Conservation (phyloP, 139 green algal species). For the Micractinium conductrix region DNA sequence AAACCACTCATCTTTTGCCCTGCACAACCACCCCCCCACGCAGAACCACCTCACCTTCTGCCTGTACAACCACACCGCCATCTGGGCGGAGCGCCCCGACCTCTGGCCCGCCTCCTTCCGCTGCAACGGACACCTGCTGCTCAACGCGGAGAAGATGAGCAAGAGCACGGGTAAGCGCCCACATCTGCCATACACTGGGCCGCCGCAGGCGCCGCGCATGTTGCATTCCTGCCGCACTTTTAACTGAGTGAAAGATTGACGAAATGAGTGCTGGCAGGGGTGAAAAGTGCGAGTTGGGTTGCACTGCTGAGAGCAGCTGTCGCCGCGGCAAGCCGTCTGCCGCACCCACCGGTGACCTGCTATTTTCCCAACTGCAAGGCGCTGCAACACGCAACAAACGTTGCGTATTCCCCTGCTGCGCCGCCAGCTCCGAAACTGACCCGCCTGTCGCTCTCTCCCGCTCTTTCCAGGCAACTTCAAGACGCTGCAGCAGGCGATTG, state of each 20-base stretch:
- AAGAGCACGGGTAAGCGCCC: conserved; percentile 83
- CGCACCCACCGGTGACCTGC: too few relatives aligned
- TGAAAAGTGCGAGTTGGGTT: background rate
- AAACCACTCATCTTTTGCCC: background rate
- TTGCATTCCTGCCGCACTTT: background rate
- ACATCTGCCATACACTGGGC: too few relatives aligned
- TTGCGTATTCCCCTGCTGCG: too few relatives aligned
- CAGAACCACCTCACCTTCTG: conserved; percentile 99
- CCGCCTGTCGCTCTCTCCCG: background rate
- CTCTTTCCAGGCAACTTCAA: conserved; percentile 87
- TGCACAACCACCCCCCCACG: conserved; percentile 98
- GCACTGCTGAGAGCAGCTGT: too few relatives aligned
- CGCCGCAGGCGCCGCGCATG: background rate
- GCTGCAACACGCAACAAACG: too few relatives aligned
- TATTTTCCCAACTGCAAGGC: too few relatives aligned
- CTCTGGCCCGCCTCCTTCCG: conserved; percentile 79
- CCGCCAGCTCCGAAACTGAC: too few relatives aligned
- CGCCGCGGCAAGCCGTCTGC: too few relatives aligned
- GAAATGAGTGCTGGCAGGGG: too few relatives aligned
- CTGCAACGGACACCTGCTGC: conserved; percentile 97
- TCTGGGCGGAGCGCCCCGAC: conserved; percentile 74
- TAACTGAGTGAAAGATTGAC: background rate
- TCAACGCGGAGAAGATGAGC: conserved; percentile 99
- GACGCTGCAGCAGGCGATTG: conserved; percentile 88
- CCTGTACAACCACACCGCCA: conserved; percentile 97